Conservation (phyloP, 495 filamentous ascomycete genomes). For the Tuber magnatum region DNA sequence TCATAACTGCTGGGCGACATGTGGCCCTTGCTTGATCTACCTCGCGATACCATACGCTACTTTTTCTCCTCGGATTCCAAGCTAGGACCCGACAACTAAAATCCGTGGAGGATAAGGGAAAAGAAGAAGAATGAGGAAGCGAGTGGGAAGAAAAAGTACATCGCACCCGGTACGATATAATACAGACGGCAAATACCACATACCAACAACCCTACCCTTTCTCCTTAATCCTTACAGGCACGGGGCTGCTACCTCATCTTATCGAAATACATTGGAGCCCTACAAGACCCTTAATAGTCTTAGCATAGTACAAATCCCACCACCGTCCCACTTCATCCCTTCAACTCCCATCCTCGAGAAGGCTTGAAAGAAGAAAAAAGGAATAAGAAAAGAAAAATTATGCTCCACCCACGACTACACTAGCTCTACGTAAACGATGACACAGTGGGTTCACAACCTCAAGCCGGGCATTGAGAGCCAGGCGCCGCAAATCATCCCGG, state of each 20-base stretch:
- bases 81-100: not conserved
- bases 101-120: not conserved
- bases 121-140: not conserved
- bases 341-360: slow-evolving; percentile 6
- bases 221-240: not conserved
- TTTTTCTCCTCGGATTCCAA: not conserved
- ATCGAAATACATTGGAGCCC: not conserved
- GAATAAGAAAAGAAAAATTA: slow-evolving; percentile 7
- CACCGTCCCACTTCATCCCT: slow-evolving; percentile 19
- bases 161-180: not conserved
- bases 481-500: slow-evolving; percentile 45
- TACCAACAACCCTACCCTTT: not conserved
- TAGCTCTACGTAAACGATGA: slow-evolving; percentile 26
- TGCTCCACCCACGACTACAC: not conserved
- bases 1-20: not conserved
- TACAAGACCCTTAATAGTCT: not conserved
- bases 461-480: slow-evolving; percentile 44
- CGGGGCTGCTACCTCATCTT: not conserved
- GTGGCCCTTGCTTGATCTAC: not conserved
- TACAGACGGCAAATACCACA: not conserved
- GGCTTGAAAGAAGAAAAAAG: not conserved
- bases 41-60: not conserved
- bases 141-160: not conserved
- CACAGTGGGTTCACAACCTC: slow-evolving; percentile 48
- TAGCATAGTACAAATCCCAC: not conserved